Base-by-base conservation (phyloP, 2,329 filamentous ascomycete species). In the Trichoderma koningiopsis region DNA sequence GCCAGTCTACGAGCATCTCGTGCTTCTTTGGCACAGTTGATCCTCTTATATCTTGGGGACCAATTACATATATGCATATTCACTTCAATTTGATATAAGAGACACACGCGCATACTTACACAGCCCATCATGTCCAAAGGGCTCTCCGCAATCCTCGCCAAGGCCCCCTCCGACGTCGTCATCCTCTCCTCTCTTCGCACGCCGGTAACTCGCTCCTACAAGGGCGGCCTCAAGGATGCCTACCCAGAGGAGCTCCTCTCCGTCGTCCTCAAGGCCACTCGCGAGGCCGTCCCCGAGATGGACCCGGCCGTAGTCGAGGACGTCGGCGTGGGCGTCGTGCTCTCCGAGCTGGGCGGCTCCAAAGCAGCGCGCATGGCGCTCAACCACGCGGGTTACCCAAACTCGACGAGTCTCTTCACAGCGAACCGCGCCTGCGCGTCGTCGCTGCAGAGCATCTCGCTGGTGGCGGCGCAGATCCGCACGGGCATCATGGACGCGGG, bases 341-440 rank as follows among this genome's bases (percentile, higher is more conserved):
- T 97, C 67, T 93, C 93, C 33, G 94, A 97, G 80, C 91, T 97
- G 16, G 94, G 94, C 73, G 94, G 94, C 69, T 90, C 88, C 74
- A 97, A 97, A 84, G 94, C 94, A 0, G 93, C 92, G 1, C 92
- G 94, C 72, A 97, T 96, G 92, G 93, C 93, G 56, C 88, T 95
- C 75, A 91, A 94, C 81, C 92, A 97, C 81, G 90, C 91, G 69
- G 93, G 93, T 40, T 92, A 90, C 77, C 87, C 92, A 19, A 86
- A 87, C 73, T 86, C 86, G 0, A 94, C 92, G 0, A 86, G 89
- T 16, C 90, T 97, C 74, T 91, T 94, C 82, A 97, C 94, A 0
- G 88, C 96, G 73, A 97, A 97, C 83, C 87, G 95, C 49, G 94
- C 94, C 16, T 97, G 94, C 80, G 89, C 90, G 19, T 92, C 89